These are phyloP conservation scores for Talaromyces proteolyticus DNA, from an alignment of 495 filamentous ascomycete species.

Conservation along the genomic window DNA sequence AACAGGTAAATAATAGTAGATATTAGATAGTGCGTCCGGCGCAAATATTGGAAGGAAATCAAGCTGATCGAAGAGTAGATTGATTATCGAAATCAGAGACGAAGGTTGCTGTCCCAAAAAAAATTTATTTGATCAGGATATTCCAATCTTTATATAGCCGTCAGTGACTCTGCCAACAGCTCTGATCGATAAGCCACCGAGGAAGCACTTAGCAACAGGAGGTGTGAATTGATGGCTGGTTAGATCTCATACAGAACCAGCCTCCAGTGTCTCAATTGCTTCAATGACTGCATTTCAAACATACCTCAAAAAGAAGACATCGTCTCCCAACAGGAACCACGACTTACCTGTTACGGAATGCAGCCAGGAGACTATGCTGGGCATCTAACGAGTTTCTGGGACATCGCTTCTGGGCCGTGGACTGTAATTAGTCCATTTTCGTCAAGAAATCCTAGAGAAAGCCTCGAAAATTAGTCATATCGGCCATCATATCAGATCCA, in stretches of 20 bases:
- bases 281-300: background rate
- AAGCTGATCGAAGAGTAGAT: background rate
- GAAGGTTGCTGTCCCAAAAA: background rate
- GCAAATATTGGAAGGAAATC: background rate
- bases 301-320: background rate
- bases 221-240: background rate
- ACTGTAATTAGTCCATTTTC: no score
- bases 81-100: background rate
- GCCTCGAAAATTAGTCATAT: no score
- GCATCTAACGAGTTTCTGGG: no score
- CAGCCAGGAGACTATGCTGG: no score
- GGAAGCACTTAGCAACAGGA: no score
- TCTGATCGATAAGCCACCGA: no score
- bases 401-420: no score
- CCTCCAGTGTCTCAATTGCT: background rate
- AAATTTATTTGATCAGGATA: background rate
- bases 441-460: no score
- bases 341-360: background rate
- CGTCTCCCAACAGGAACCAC: background rate
- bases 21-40: background rate
- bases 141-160: background rate
- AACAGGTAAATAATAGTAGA: background rate
- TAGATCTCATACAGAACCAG: background rate
- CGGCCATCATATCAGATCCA: no score
- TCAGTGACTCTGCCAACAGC: background rate